phyloP scores from a whole-genome alignment of 208 protist species.

The Spongospora subterranea region DNA sequence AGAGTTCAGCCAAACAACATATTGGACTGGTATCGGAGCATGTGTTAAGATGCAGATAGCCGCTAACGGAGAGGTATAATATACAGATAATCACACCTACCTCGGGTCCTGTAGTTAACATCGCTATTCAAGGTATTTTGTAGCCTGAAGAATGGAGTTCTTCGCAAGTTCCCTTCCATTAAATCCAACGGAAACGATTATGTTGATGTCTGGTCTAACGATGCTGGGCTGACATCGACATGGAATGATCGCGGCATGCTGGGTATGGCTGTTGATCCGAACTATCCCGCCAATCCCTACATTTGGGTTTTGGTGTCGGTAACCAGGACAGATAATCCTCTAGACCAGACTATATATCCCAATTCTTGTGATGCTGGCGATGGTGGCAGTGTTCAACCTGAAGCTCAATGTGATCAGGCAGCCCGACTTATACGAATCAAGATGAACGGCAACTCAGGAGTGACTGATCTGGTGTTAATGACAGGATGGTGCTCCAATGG shows the following conservation, averaged over 20 bases:
- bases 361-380: conserved; percentile 10
- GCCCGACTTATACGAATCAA: neutral
- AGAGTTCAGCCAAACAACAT: neutral
- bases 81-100: neutral
- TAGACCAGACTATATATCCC: neutral
- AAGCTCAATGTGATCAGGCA: neutral
- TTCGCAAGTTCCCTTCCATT: conserved; percentile 32
- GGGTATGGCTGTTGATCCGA: conserved; percentile 31
- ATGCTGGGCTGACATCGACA: conserved; percentile 11
- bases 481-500: conserved; percentile 31
- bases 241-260: conserved; percentile 44
- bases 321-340: neutral
- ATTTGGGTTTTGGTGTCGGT: conserved; percentile 45
- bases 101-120: neutral
- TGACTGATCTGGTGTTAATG: neutral
- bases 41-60: neutral
- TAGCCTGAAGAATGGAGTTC: neutral
- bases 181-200: neutral
- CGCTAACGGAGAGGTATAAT: neutral
- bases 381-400: neutral
- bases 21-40: neutral
- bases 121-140: conserved; percentile 30
- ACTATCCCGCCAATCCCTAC: conserved; percentile 14
- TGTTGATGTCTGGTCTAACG: neutral
- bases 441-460: neutral